A percentile compares a stretch with the other conserved stretches of the same genome.
These are phyloP conservation scores for Blumeria graminis DNA, from an alignment of 2,329 filamentous ascomycete genomes.

Conservation along the genomic window DNA sequence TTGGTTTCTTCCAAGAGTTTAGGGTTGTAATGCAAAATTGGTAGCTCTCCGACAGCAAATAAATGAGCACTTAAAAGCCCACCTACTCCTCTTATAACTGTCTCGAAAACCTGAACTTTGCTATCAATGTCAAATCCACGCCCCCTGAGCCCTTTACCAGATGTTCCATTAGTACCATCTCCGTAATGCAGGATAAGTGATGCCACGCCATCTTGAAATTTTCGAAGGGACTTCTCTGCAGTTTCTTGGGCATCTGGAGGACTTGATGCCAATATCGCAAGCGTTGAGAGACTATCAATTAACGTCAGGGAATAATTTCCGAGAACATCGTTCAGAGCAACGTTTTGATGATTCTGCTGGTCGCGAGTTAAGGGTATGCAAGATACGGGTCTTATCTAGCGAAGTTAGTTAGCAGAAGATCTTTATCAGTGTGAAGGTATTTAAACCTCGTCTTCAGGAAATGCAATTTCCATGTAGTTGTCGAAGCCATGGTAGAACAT, in stretches of 20 bases:
- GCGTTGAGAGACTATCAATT: constrained; percentile 81
- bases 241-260: constrained; percentile 28
- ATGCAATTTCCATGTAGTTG: constrained; percentile 84
- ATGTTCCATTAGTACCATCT: constrained; percentile 47
- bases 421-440: too few species aligned
- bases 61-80: constrained; percentile 80
- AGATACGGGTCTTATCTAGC: constrained; percentile 56
- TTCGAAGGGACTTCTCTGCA: constrained; percentile 35
- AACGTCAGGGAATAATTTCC: constrained; percentile 93
- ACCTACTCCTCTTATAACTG: constrained; percentile 78
- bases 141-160: constrained; percentile 45
- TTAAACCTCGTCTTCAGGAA: constrained; percentile 71
- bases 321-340: constrained; percentile 82
- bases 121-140: constrained; percentile 85
- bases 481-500: constrained; percentile 96
- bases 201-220: constrained; percentile 62
- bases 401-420: constrained; percentile 1
- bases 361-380: constrained; percentile 72
- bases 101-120: constrained; percentile 97
- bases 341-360: constrained; percentile 49
- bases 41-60: constrained; percentile 75
- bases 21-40: constrained; percentile 56
- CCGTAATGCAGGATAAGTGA: constrained; percentile 65
- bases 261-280: constrained; percentile 72
- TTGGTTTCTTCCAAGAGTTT: constrained; percentile 6